Conservation (phyloP, 345 rosid genomes). For the Xanthoceras sorbifolium region DNA sequence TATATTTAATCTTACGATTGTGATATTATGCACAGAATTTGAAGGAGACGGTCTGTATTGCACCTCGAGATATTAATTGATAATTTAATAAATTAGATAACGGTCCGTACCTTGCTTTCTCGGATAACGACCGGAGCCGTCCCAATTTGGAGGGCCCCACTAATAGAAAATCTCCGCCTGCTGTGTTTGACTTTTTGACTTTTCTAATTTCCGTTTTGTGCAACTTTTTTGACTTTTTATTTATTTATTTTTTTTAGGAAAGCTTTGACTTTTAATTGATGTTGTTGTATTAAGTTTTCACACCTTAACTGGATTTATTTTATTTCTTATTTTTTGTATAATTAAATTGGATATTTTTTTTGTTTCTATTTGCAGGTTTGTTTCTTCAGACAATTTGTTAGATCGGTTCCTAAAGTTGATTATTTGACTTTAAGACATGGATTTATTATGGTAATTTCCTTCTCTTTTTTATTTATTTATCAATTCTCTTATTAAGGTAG, state of each 20-base stretch:
- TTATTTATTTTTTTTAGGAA: too few relatives aligned
- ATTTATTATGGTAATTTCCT: conserved; percentile 64
- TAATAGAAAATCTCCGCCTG: background rate
- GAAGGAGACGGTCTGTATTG: background rate
- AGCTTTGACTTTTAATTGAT: too few relatives aligned
- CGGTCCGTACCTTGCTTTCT: background rate
- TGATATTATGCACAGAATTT: background rate
- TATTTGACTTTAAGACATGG: conserved; percentile 91
- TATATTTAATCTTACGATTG: too few relatives aligned
- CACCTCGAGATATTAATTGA: too few relatives aligned
- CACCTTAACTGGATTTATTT: too few relatives aligned
- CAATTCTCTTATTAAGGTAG: too few relatives aligned
- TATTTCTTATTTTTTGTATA: too few relatives aligned
- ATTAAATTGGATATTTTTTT: background rate
- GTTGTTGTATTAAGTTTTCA: too few relatives aligned
- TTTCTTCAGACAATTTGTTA: conserved; percentile 86
- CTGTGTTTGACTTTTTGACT: background rate
- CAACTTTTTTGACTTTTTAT: background rate
- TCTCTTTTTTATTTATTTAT: too few relatives aligned
- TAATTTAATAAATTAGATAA: background rate
- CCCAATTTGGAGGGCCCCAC: background rate
- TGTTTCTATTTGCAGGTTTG: conserved; percentile 58
- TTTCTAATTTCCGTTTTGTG: background rate
- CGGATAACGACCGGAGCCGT: background rate
- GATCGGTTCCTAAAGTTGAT: conserved; percentile 86